Evolutionary conservation across 2,329 filamentous ascomycete genomes (phyloP).

Genomic region (Pestalotiopsis sp.): DNA sequence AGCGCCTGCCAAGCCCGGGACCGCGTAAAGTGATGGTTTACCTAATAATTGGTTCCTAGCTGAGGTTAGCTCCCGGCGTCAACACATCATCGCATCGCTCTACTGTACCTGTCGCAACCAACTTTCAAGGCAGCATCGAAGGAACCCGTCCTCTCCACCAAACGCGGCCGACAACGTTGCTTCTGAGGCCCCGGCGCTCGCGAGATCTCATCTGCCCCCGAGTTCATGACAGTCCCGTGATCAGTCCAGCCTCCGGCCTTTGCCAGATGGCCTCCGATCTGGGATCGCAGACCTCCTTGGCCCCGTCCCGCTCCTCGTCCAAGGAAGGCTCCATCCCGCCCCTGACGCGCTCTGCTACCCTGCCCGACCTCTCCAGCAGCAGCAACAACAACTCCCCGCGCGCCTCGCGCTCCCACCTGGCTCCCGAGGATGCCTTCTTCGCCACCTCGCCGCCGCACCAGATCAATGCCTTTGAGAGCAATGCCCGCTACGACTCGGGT

Average conservation of each 20-base stretch:
- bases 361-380: constrained; percentile 29
- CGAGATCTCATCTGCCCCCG: background rate
- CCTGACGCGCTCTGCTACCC: constrained; percentile 43
- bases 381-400: constrained; percentile 34
- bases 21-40: background rate
- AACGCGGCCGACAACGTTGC: background rate
- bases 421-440: constrained; percentile 83
- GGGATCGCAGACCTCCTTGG: constrained; percentile 1
- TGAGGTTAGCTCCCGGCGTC: background rate
- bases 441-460: constrained; percentile 62
- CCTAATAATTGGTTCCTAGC: background rate
- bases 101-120: too few relatives aligned
- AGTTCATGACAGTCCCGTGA: constrained; percentile 1
- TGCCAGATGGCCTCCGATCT: constrained; percentile 1
- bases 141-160: background rate
- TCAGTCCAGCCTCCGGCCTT: background rate
- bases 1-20: background rate
- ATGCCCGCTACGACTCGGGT: constrained; percentile 26
- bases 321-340: constrained; percentile 13
- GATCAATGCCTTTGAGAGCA: constrained; percentile 41
- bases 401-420: constrained; percentile 68
- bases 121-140: too few relatives aligned
- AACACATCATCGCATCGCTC: too few relatives aligned
- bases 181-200: background rate
- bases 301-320: background rate